Base-by-base conservation (phyloP, 108 stramenopile species). In the Nitzschia sp. region DNA sequence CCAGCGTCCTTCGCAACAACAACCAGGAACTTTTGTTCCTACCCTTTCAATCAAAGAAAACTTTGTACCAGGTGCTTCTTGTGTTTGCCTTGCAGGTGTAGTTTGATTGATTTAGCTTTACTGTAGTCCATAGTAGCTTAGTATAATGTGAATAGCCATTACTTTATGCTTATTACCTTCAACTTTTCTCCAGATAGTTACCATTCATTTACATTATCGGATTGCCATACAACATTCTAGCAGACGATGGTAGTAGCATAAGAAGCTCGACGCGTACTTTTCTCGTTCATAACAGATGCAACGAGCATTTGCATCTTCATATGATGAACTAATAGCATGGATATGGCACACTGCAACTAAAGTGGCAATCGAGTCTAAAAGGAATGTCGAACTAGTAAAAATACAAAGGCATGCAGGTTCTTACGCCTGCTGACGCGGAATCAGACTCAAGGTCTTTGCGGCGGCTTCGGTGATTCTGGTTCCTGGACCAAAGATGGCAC, bases 401-500 rank as follows among this genome's bases (percentile, higher is more conserved):
- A n/a, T n/a, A n/a, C n/a, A n/a, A n/a, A n/a, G n/a, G n/a, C n/a
- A n/a, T 38, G 18, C 60, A 21, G 17, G 17, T 51, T 51, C 49
- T 51, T 45, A 63, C 8, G 18, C 25, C 21, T 49, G 26, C 15
- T 36, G n/a, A 17, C 45, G 25, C 8, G 57, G 67, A 60, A 98
- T 96, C 55, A 89, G 59, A 26, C 70, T 68, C 58, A 99, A 56
- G 5, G 95, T 92, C 58, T 90, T 66, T 38, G 69, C 58, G 17
- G 97, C 97, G 15, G 95, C 96, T 57, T 85, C 81, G 9, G 96
- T 91, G 35, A 99, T 90, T 29, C 96, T 83, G 13, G 98, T 98
- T 31, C 98, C 98, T 27, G 98, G 98, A 17, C 98, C 98, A 71
- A 98, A 99, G 34, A 99, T 79, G 30, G 93, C 96, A 45, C 71